These are phyloP conservation scores for Hymenoscyphus occultus DNA, from an alignment of 2,329 filamentous ascomycete species.

Conservation along the genomic window DNA sequence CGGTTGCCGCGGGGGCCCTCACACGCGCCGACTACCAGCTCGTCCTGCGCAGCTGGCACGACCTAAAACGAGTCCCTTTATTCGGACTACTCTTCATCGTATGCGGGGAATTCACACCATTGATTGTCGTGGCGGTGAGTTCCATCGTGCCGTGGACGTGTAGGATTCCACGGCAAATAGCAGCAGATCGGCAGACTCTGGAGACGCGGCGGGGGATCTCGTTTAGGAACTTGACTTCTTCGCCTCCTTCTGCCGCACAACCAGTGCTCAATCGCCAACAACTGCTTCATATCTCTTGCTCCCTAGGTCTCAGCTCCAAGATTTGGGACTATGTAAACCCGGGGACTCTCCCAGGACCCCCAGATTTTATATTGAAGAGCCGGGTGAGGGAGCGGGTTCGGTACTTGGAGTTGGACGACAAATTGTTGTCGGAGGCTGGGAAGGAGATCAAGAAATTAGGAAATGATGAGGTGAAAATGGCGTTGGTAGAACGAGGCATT, in stretches of 20 bases:
- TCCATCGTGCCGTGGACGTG: constrained; percentile 76
- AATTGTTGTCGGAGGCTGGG: constrained; percentile 54
- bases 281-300: constrained; percentile 42
- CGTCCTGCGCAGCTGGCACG: constrained; percentile 63
- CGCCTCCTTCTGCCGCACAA: constrained; percentile 19
- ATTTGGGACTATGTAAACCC: constrained; percentile 44
- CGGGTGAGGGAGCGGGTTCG: constrained; percentile 53
- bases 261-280: constrained; percentile 39
- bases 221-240: constrained; percentile 42
- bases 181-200: constrained; percentile 50
- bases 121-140: constrained; percentile 71
- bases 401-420: constrained; percentile 70
- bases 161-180: constrained; percentile 73
- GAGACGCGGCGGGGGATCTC: constrained; percentile 51
- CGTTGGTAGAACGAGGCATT: constrained; percentile 68
- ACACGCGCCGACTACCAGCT: constrained; percentile 71
- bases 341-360: constrained; percentile 35
- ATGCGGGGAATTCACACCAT: constrained; percentile 82
- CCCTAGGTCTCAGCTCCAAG: constrained; percentile 41
- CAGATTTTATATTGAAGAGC: constrained; percentile 50
- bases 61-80: constrained; percentile 72
- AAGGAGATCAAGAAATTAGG: constrained; percentile 60
- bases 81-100: constrained; percentile 74
- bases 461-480: constrained; percentile 63
- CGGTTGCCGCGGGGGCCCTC: constrained; percentile 39